Base-by-base conservation (phyloP, 768 basidiomycete species). In the Mycena albidolilacea region DNA sequence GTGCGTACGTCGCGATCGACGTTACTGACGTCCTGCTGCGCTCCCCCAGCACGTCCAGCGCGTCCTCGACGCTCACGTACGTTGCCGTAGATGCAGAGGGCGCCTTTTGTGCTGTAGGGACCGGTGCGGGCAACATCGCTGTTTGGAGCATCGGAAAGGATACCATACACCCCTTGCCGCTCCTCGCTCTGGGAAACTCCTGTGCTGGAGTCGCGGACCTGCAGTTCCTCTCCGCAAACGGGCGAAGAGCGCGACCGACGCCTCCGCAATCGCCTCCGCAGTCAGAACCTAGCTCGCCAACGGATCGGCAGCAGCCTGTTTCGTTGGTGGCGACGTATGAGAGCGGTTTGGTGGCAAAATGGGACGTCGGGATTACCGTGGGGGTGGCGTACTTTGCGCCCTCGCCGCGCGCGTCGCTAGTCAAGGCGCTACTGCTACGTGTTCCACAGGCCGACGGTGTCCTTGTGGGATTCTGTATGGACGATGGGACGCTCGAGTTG, bases 401-500 rank as follows among this genome's bases (percentile, higher is more conserved):
- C n/a, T 85, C 85, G 54, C 86, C 81, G 54, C 83, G 77, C 57
- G 82, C 82, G 7, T 76, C 83, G 12, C 83, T 92, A 46, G 76
- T 89, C 50, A 88, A 85, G 71, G 82, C 87, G 6, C 85, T 83
- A 52, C 82, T 93, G 14, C 75, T 90, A 12, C 86, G 83, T n/a
- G 81, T 90, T 48, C 81, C 81, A 41, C 85, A 85, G 15, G 84
- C 89, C 54, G 85, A 87, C 44, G 81, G 82, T 23, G 80, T 87
- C 19, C 77, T 93, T 9, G 85, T 91, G 3, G 89, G 88, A 0
- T 94, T 93, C 77, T 86, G 86, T 59, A 80, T 92, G 61, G 86
- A 90, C 30, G 92, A 95, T 65, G 95, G 94, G 11, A 85, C 87
- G 1, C 78, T 95, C 11, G 91, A 95, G 75, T 76, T 95, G 19